Conservation (phyloP, 352 stramenopile species). For the Peronospora farinosa region DNA sequence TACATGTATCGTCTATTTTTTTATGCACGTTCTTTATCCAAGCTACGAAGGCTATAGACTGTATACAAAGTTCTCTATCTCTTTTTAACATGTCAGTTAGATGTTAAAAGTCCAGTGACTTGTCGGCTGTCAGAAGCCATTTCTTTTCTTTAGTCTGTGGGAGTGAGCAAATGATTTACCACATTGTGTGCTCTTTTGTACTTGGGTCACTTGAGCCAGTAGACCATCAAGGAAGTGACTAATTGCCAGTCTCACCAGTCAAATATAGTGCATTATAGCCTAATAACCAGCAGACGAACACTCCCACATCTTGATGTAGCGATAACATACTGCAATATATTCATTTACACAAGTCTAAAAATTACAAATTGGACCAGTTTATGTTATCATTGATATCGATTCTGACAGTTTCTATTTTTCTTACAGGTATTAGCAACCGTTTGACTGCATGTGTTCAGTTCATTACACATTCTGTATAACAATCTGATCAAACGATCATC, state of each 20-base stretch:
- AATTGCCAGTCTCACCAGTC: slow-evolving; percentile 7
- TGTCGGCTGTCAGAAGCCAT: neutral
- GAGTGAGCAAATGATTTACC: slow-evolving; percentile 8
- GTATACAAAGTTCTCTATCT: too few relatives aligned
- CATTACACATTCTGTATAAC: slow-evolving; percentile 11
- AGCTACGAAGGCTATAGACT: too few relatives aligned
- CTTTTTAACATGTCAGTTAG: too few relatives aligned
- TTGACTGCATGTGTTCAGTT: slow-evolving; percentile 18
- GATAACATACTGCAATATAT: neutral
- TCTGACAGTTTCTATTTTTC: slow-evolving; percentile 1
- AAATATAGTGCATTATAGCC: neutral
- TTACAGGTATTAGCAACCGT: neutral
- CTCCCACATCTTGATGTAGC: slow-evolving; percentile 16
- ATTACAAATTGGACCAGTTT: neutral
- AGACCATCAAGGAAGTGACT: neutral
- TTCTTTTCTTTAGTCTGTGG: neutral
- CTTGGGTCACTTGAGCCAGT: slow-evolving; percentile 2
- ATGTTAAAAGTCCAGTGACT: too few relatives aligned
- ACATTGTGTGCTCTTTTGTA: neutral
- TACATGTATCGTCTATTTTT: too few relatives aligned
- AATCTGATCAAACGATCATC: slow-evolving; percentile 23
- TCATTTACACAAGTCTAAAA: neutral
- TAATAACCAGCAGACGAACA: slow-evolving; percentile 14
- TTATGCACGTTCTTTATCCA: too few relatives aligned
- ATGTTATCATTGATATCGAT: slow-evolving; percentile 1